Evolutionary conservation across 2,329 filamentous ascomycete species (phyloP).

Genomic region (Fusarium bulbicola): DNA sequence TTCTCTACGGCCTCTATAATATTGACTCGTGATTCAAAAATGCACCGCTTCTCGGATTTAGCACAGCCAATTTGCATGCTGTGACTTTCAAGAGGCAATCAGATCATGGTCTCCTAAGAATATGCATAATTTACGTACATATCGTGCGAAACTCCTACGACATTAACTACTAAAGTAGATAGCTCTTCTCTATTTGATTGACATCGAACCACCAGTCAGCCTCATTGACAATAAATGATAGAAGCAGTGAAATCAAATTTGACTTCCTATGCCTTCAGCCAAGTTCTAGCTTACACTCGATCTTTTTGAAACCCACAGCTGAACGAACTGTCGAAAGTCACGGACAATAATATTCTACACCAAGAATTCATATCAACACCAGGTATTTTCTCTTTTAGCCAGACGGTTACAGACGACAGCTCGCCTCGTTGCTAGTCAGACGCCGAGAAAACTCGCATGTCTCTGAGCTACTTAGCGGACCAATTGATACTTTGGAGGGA

Average conservation of each 20-base stretch:
- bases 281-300: not conserved
- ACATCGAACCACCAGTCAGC: conserved; percentile 6
- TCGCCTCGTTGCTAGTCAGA: conserved; percentile 17
- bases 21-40: conserved; percentile 29
- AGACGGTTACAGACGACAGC: conserved; percentile 1
- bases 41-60: conserved; percentile 20
- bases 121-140: not conserved
- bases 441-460: conserved; percentile 9
- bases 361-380: conserved; percentile 1
- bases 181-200: not conserved
- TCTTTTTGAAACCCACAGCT: not conserved
- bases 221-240: not conserved
- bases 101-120: conserved; percentile 25
- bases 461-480: conserved; percentile 24
- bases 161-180: not conserved
- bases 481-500: conserved; percentile 21
- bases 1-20: conserved; percentile 9
- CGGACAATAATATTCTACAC: not conserved
- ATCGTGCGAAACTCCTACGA: not conserved
- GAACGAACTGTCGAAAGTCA: not conserved
- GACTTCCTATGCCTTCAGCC: conserved; percentile 1
- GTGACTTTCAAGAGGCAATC: conserved; percentile 6
- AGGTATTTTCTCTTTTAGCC: conserved; percentile 1
- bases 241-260: not conserved
- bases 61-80: not conserved